Percentiles rank a stretch among this genome's conserved stretches.
These are phyloP conservation scores for Kodamaea ohmeri DNA, from an alignment of 1,139 yeast genomes.

Conservation along the genomic window DNA sequence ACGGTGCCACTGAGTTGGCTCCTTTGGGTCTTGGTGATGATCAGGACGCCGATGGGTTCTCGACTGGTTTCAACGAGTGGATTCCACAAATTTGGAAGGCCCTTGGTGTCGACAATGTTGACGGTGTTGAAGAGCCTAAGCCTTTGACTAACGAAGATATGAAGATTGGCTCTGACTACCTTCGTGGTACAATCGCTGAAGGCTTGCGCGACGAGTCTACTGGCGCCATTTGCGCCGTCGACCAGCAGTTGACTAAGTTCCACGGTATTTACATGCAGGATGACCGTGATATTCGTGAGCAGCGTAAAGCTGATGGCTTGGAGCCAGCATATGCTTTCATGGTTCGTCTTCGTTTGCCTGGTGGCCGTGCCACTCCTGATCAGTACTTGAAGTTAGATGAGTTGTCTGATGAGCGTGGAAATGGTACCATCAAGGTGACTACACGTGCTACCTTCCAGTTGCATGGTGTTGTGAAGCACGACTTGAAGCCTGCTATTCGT, in stretches of 20 bases:
- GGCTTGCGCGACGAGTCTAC: conserved; percentile 80
- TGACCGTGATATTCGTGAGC: conserved; percentile 93
- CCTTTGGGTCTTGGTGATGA: conserved; percentile 92
- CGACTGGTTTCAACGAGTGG: conserved; percentile 88
- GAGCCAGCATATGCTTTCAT: conserved; percentile 96
- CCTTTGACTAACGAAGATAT: conserved; percentile 96
- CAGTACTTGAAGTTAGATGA: conserved; percentile 89
- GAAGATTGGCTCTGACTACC: conserved; percentile 78
- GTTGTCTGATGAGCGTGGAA: conserved; percentile 80
- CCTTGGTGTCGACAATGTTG: conserved; percentile 79
- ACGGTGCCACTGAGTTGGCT: conserved; percentile 71
- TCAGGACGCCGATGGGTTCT: conserved; percentile 94
- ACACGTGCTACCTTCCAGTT: conserved; percentile 97
- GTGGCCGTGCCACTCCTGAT: conserved; percentile 82
- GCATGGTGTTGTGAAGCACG: conserved; percentile 90
- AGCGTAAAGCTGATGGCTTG: conserved; percentile 84
- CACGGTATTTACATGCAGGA: conserved; percentile 99
- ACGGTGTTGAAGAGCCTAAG: conserved; percentile 90
- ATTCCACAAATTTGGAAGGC: conserved; percentile 84
- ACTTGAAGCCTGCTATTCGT: conserved; percentile 86
- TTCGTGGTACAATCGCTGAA: conserved; percentile 92
- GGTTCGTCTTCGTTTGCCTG: conserved; percentile 95
- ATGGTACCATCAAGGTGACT: conserved; percentile 90
- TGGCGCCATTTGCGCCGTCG: conserved; percentile 90
- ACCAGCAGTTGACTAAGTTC: conserved; percentile 93